Evolutionary conservation across 345 rosid genomes (phyloP).

Genomic region (Rhizophora apiculata): DNA sequence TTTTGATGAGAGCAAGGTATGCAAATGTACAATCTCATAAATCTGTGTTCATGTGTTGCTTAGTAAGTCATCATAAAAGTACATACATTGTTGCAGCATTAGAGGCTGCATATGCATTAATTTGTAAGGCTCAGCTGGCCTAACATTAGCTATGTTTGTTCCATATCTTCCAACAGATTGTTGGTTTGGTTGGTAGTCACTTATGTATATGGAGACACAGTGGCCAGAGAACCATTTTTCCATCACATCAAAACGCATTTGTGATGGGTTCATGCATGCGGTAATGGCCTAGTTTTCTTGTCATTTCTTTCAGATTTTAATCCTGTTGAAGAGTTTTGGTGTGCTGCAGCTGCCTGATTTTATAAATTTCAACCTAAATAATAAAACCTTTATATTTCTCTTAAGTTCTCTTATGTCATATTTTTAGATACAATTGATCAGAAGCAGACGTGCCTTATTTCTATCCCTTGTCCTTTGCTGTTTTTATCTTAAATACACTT

Average conservation of each 20-base stretch:
- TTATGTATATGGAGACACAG: slow-evolving; percentile 84
- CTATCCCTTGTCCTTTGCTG: too few species aligned
- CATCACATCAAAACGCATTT: slow-evolving; percentile 64
- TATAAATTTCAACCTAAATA: too few species aligned
- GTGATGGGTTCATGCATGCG: slow-evolving; percentile 81
- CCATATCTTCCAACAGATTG: slow-evolving; percentile 48
- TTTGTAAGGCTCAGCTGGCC: neutral
- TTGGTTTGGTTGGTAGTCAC: slow-evolving; percentile 79
- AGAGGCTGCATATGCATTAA: neutral
- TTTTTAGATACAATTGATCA: neutral
- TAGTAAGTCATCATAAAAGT: neutral
- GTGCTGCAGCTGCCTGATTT: too few species aligned
- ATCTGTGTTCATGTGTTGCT: neutral
- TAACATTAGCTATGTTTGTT: slow-evolving; percentile 1
- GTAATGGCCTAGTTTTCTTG: slow-evolving; percentile 33
- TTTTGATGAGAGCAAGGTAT: slow-evolving; percentile 97
- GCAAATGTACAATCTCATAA: neutral
- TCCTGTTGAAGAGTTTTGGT: neutral
- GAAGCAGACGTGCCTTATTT: neutral
- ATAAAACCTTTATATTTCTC: too few species aligned
- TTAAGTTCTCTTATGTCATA: neutral
- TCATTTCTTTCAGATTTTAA: neutral
- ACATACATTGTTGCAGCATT: neutral
- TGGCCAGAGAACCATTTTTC: slow-evolving; percentile 71
- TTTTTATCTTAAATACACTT: neutral